Conservation (phyloP, 78 protist species). For the Chrysochromulina parva region DNA sequence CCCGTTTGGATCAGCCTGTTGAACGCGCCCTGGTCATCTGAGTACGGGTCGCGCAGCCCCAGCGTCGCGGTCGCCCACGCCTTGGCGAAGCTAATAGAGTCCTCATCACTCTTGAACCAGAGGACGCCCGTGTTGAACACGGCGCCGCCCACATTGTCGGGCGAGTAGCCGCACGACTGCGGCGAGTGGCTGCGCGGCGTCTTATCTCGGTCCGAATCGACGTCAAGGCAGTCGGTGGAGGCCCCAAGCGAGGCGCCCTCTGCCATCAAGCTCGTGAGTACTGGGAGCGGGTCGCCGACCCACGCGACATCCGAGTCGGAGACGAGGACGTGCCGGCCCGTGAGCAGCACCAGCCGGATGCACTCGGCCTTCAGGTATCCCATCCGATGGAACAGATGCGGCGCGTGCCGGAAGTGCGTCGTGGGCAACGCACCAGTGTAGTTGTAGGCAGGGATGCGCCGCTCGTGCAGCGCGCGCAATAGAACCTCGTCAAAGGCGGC, state of each 20-base stretch:
- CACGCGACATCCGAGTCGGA: slow-evolving; percentile 25
- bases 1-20: neutral
- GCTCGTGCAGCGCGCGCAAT: neutral
- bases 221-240: slow-evolving; percentile 15
- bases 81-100: neutral
- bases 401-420: slow-evolving; percentile 13
- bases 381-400: slow-evolving; percentile 19
- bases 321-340: slow-evolving; percentile 21
- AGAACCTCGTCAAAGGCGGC: neutral
- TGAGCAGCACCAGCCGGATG: neutral
- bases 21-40: slow-evolving; percentile 3
- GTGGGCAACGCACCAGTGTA: neutral
- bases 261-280: neutral
- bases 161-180: neutral
- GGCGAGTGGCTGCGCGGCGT: neutral
- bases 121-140: slow-evolving; percentile 24
- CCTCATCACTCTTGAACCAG: neutral
- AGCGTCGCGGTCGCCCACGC: neutral
- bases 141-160: neutral
- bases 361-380: neutral
- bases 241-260: neutral
- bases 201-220: neutral
- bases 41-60: neutral
- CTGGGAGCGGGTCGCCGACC: neutral
- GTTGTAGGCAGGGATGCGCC: neutral